phyloP scores from a whole-genome alignment of 441 rosid species.

The Geranium incanum region DNA sequence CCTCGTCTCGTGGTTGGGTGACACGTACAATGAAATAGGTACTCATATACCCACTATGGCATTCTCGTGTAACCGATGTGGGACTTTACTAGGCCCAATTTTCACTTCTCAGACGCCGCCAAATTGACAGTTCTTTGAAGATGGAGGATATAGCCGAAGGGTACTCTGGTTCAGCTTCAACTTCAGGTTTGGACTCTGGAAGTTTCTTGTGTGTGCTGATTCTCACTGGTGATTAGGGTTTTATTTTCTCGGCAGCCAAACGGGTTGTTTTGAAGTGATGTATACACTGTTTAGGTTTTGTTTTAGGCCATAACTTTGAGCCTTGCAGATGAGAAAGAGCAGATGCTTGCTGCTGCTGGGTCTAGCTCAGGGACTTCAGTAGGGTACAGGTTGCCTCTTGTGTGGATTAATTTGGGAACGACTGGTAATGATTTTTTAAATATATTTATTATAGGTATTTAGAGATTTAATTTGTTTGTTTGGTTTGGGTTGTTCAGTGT shows the following conservation, averaged over 20 bases:
- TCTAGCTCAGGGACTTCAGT: conserved; percentile 12
- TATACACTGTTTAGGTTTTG: neutral
- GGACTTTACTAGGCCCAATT: neutral
- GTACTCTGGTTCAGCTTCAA: neutral
- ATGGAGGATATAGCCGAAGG: neutral
- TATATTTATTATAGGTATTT: neutral
- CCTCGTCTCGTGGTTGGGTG: neutral
- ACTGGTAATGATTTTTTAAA: conserved; percentile 44
- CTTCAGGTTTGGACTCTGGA: neutral
- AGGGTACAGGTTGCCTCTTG: conserved; percentile 63
- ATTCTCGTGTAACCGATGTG: neutral
- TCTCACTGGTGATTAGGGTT: neutral
- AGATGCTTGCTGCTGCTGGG: neutral
- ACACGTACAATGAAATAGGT: neutral
- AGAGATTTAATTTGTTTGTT: neutral
- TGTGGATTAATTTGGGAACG: conserved; percentile 93
- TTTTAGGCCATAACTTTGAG: neutral
- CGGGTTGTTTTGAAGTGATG: neutral
- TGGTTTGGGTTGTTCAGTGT: neutral
- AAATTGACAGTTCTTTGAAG: neutral
- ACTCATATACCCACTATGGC: neutral
- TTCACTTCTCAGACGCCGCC: neutral
- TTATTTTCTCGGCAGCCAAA: neutral
- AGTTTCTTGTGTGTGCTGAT: neutral
- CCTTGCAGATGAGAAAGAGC: conserved; percentile 5